A percentile compares a stretch with the other conserved stretches of the same genome.
These are phyloP conservation scores for Cyclanthera cordifolia DNA, from an alignment of 306 rosid genomes.

Conservation along the genomic window DNA sequence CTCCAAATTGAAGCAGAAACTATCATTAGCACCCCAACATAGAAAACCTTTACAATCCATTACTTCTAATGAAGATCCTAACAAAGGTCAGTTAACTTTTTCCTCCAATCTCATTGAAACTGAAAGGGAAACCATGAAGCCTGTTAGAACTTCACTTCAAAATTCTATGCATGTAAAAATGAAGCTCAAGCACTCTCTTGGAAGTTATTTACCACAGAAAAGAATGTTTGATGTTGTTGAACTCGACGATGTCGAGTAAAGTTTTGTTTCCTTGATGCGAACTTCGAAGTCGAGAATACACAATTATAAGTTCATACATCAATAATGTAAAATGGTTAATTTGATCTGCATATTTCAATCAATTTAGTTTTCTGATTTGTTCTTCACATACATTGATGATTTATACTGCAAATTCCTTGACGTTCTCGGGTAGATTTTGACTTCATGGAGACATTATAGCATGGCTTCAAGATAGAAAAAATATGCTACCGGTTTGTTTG, in stretches of 20 bases:
- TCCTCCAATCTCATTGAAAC: constrained; percentile 24
- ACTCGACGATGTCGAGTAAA: constrained; percentile 28
- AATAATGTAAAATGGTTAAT: background rate
- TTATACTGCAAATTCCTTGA: background rate
- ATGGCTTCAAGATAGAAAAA: background rate
- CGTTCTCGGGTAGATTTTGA: background rate
- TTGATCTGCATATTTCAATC: background rate
- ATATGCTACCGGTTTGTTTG: background rate
- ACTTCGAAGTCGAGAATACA: background rate
- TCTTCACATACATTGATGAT: background rate
- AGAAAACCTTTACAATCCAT: constrained; percentile 30
- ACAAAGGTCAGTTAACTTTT: constrained; percentile 20
- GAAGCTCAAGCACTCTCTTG: constrained; percentile 28
- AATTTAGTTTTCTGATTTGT: background rate
- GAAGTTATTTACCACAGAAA: constrained; percentile 45
- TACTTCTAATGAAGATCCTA: constrained; percentile 20
- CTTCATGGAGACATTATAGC: background rate
- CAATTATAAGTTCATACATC: background rate
- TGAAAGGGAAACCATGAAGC: constrained; percentile 22
- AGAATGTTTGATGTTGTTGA: constrained; percentile 30
- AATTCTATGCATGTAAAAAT: constrained; percentile 21
- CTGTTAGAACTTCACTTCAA: constrained; percentile 22
- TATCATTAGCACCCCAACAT: constrained; percentile 26
- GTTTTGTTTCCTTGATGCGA: background rate
- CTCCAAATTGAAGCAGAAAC: constrained; percentile 27